A percentile compares a stretch with the other conserved stretches of the same genome.
These are phyloP conservation scores for Suillus americanus DNA, from an alignment of 768 basidiomycete species.

Conservation along the genomic window DNA sequence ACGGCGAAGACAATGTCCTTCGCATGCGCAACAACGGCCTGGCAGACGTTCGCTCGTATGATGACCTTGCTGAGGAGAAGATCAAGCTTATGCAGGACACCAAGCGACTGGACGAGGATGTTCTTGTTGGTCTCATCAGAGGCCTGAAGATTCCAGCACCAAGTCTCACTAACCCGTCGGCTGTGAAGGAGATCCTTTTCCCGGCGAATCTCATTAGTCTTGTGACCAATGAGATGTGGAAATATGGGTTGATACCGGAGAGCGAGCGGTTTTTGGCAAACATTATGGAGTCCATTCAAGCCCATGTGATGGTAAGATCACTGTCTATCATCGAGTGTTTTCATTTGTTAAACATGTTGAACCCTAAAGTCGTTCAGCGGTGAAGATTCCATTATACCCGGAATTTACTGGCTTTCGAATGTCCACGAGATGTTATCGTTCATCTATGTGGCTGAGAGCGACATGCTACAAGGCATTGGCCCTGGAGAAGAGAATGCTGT, in stretches of 20 bases:
- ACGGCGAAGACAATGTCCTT: conserved; percentile 74
- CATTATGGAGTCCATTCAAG: conserved; percentile 97
- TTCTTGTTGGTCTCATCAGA: conserved; percentile 85
- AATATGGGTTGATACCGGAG: conserved; percentile 94
- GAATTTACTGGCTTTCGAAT: conserved; percentile 99
- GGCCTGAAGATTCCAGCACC: conserved; percentile 92
- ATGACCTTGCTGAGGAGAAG: conserved; percentile 94
- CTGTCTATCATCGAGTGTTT: conserved; percentile 15
- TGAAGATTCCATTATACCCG: conserved; percentile 94
- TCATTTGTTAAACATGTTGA: conserved; percentile 8
- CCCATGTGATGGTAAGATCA: conserved; percentile 88
- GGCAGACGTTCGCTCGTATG: conserved; percentile 70
- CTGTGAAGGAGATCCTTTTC: conserved; percentile 96
- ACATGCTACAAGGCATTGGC: conserved; percentile 97
- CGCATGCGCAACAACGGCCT: conserved; percentile 66
- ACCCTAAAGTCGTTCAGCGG: conserved; percentile 73
- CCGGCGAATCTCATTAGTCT: conserved; percentile 97
- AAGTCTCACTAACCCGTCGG: conserved; percentile 86
- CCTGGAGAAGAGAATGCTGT: conserved; percentile 92
- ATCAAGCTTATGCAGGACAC: conserved; percentile 90
- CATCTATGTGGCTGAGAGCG: conserved; percentile 97
- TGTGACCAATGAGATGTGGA: conserved; percentile 99
- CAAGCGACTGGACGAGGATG: conserved; percentile 89
- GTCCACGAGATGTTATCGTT: conserved; percentile 99
- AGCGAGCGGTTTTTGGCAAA: conserved; percentile 98